These are phyloP conservation scores for Thalassiosira exigua DNA, from an alignment of 352 stramenopile species.

Conservation along the genomic window DNA sequence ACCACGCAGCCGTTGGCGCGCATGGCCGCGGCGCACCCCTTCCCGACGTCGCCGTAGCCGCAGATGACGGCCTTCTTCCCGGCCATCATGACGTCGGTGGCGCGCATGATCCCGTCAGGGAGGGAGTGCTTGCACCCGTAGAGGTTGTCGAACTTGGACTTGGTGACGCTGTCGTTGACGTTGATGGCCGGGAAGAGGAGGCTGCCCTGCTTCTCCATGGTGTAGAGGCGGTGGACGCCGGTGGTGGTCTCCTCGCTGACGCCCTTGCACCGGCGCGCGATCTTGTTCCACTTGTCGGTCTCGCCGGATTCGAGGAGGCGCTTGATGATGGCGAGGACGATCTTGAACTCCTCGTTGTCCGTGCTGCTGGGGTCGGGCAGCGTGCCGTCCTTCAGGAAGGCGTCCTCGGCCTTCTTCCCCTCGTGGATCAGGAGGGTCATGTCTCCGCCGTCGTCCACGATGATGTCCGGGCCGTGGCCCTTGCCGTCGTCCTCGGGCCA, in stretches of 20 bases:
- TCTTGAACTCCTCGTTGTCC: conserved; percentile 98
- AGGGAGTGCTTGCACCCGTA: conserved; percentile 99
- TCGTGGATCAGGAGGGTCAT: conserved; percentile 99
- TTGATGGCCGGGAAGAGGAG: conserved; percentile 99
- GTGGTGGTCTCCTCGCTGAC: conserved; percentile 99
- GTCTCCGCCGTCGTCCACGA: conserved; percentile 98
- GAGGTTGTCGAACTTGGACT: conserved; percentile 99
- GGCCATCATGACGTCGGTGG: conserved; percentile 98
- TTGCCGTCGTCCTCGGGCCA: conserved; percentile 97
- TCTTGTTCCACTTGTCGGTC: conserved; percentile 96
- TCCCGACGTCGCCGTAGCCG: conserved; percentile 98
- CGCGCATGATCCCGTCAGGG: conserved; percentile 97
- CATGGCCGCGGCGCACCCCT: conserved; percentile 97
- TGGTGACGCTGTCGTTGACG: conserved; percentile 99
- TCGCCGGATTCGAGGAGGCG: conserved; percentile 92
- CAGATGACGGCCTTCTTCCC: conserved; percentile 98
- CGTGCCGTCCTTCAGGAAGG: conserved; percentile 92
- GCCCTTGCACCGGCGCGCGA: conserved; percentile 93
- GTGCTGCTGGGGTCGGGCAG: conserved; percentile 93
- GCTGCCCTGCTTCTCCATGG: conserved; percentile 96
- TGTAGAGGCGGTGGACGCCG: conserved; percentile 97
- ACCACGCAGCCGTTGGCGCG: conserved; percentile 95
- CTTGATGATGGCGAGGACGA: conserved; percentile 96
- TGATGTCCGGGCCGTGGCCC: conserved; percentile 96
- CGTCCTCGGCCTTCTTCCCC: conserved; percentile 96